A percentile compares a stretch with the other conserved stretches of the same genome.
phyloP scores from a whole-genome alignment of 2,329 filamentous ascomycete species.

The Alternaria alternata region DNA sequence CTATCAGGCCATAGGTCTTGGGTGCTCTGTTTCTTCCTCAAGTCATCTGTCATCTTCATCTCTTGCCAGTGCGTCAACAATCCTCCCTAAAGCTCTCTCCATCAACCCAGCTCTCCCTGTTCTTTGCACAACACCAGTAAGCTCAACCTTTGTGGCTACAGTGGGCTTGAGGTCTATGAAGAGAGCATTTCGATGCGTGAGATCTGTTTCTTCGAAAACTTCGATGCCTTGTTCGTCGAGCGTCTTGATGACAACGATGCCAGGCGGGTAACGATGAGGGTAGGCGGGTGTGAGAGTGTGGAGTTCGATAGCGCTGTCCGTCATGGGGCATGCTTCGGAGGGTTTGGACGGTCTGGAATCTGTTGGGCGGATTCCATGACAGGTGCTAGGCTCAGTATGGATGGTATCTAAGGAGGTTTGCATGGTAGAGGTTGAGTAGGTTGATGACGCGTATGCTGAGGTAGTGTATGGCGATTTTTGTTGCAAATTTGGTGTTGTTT shows the following conservation, averaged over 20 bases:
- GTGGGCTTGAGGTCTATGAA: not conserved
- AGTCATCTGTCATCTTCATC: not conserved
- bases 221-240: slow-evolving; percentile 2
- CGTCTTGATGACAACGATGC: slow-evolving; percentile 7
- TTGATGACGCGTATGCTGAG: not conserved
- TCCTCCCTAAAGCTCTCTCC: not conserved
- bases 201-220: not conserved
- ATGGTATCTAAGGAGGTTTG: not conserved
- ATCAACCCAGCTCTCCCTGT: not conserved
- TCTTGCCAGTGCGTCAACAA: not conserved
- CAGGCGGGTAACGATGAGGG: not conserved
- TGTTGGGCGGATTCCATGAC: not conserved
- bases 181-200: not conserved
- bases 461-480: not conserved
- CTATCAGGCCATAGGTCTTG: not conserved
- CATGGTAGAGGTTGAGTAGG: not conserved
- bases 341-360: not conserved
- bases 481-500: not conserved
- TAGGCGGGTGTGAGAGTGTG: not conserved
- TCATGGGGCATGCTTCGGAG: not conserved
- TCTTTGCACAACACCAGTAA: not conserved
- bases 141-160: not conserved
- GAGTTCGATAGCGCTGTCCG: not conserved
- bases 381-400: not conserved
- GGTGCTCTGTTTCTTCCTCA: not conserved